These are phyloP conservation scores for Neurospora sp. DNA, from an alignment of 2,329 filamentous ascomycete genomes.

Conservation along the genomic window DNA sequence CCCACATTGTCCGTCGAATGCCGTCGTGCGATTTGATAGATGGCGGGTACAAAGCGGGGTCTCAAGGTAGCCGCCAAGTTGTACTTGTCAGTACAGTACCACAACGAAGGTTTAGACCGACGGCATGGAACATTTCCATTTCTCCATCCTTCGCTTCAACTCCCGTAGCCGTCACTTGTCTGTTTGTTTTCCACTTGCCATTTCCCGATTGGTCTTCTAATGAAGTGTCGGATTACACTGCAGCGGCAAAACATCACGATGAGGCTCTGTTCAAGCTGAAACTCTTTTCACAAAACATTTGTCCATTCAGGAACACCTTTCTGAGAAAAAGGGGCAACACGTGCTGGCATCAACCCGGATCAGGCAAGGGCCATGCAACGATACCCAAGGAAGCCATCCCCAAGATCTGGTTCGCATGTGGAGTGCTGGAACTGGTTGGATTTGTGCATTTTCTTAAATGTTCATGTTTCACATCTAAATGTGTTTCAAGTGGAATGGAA, in stretches of 20 bases:
- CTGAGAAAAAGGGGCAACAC: not conserved
- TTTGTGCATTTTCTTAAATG: not conserved
- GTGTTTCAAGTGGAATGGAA: not conserved
- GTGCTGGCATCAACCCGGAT: not conserved
- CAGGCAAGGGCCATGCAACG: not conserved
- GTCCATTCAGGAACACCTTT: not conserved
- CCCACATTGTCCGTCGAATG: not conserved
- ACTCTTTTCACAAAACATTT: not conserved
- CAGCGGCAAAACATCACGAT: not conserved
- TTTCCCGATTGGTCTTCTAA: not conserved
- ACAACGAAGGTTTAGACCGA: not conserved
- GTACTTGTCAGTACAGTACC: not conserved
- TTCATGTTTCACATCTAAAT: not conserved
- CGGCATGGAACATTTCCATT: not conserved
- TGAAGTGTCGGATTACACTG: not conserved
- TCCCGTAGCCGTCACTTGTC: not conserved
- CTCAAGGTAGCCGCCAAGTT: not conserved
- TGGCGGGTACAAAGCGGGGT: not conserved
- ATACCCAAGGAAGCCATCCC: not conserved
- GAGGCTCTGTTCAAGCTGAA: not conserved
- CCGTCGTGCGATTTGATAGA: not conserved
- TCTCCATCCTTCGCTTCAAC: not conserved
- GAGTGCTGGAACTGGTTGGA: not conserved
- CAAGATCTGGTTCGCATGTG: not conserved
- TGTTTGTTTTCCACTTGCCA: not conserved